phyloP scores from a whole-genome alignment of 176 grass and related monocot species.

The Tillandsia fasciculata region DNA sequence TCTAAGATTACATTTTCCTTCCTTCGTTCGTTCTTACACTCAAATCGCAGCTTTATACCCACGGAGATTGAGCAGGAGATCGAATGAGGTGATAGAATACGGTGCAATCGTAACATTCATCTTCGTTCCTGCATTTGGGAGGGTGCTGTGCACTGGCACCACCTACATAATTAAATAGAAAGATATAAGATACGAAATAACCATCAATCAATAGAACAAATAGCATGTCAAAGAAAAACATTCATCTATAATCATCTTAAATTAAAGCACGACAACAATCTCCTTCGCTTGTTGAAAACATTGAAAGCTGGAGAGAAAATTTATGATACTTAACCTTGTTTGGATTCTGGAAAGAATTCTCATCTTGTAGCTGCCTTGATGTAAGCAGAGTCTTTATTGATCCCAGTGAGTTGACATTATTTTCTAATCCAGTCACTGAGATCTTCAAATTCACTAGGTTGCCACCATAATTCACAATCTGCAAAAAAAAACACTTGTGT shows the following conservation, averaged over 20 bases:
- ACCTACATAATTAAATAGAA: conserved; percentile 39
- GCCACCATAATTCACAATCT: conserved; percentile 73
- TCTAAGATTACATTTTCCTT: not conserved
- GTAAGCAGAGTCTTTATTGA: conserved; percentile 66
- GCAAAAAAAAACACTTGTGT: not conserved
- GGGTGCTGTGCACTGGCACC: conserved; percentile 35
- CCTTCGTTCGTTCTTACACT: not conserved
- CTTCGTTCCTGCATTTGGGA: conserved; percentile 44
- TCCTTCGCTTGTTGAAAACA: not conserved
- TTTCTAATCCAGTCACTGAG: conserved; percentile 50
- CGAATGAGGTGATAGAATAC: conserved; percentile 69
- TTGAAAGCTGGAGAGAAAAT: not conserved
- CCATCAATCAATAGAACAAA: not conserved
- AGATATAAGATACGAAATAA: no score
- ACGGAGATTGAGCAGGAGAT: conserved; percentile 41
- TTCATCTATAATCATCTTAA: not conserved
- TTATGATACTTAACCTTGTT: conserved; percentile 54
- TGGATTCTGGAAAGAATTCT: conserved; percentile 85
- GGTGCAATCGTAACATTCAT: conserved; percentile 47
- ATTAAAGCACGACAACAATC: conserved; percentile 6
- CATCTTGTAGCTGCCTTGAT: conserved; percentile 50
- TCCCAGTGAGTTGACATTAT: conserved; percentile 37
- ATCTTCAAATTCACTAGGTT: conserved; percentile 56
- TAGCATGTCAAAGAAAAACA: not conserved
- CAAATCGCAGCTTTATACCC: conserved; percentile 13